Base-by-base conservation (phyloP, 768 basidiomycete genomes). In the Mycena maculata region DNA sequence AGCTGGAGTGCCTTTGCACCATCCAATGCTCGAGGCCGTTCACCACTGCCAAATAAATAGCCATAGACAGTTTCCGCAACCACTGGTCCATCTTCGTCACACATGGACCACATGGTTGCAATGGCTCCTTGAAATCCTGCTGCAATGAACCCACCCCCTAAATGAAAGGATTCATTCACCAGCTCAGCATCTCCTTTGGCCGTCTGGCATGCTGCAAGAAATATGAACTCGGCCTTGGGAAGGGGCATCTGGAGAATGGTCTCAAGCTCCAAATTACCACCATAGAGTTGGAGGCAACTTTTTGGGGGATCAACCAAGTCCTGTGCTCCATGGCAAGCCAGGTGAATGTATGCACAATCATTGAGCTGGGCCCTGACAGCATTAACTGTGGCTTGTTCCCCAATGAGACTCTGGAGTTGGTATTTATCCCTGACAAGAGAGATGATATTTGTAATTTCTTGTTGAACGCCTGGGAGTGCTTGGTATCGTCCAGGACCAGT, bases 221-320 rank as follows among this genome's bases (percentile, higher is more conserved):
- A n/a, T n/a, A n/a, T n/a, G n/a, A n/a, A n/a, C n/a, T n/a, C n/a
- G n/a, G 55, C 41, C n/a, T 31, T 57, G 1, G 41, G 39, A 3
- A 57, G 55, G 8, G 55, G 13, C 55, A 57, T 57, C 55, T 57
- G 39, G 1, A 57, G 41, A 44, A 44, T 57, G 2, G 39, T 57
- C 12, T 57, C 41, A 1, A 57, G n/a, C 28, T 57, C 55, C 55
- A 57, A 44, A 3, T 6, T 57, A 13, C 55, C 55, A 2, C 12
- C 54, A 55, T 55, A 55, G 8, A 55, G 54, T 25, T 18, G 54
- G 8, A 55, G 54, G 39, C 27, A 25, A n/a, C 54, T 56, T 42
- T 56, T 56, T 16, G 54, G 22, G 2, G 54, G 54, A 2, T 56
- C 23, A n/a, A n/a, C n/a, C n/a, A n/a, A n/a, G n/a, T n/a, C n/a